Evolutionary conservation across 352 stramenopile genomes (phyloP).

Genomic region (Phytophthora hibernalis): DNA sequence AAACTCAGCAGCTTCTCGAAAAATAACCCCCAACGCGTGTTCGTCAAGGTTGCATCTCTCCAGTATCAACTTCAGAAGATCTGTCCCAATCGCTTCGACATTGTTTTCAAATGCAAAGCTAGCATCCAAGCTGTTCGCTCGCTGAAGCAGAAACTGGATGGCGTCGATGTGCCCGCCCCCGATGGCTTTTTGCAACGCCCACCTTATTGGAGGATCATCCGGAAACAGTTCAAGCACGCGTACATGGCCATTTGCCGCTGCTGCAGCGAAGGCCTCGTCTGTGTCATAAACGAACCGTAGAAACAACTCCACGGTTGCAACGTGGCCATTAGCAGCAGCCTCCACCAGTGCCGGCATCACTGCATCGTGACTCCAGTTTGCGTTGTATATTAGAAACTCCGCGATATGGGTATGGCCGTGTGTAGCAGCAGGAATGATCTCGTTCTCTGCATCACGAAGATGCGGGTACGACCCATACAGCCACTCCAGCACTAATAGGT

Average conservation of each 20-base stretch:
- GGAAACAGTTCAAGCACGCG: not conserved
- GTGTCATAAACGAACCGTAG: not conserved
- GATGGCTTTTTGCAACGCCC: not conserved
- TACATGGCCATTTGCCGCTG: not conserved
- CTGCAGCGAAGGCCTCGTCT: not conserved
- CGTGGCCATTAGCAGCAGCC: not conserved
- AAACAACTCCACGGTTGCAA: not conserved
- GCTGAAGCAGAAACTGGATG: not conserved
- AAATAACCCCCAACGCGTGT: not conserved
- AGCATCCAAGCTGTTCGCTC: not conserved
- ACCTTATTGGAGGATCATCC: too few relatives aligned
- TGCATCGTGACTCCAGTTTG: not conserved
- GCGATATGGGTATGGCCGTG: not conserved
- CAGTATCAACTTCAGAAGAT: not conserved
- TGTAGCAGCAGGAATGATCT: not conserved
- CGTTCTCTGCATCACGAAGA: not conserved
- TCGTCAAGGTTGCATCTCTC: not conserved
- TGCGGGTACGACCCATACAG: not conserved
- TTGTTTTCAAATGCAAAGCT: not conserved
- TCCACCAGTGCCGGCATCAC: not conserved
- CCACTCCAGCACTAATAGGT: not conserved
- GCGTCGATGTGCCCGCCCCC: not conserved
- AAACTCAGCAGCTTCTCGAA: not conserved
- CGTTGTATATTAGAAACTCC: not conserved
- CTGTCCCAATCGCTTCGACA: not conserved